These are phyloP conservation scores for Arbutus unedo DNA, from an alignment of 148 eudicot genomes.

Conservation along the genomic window DNA sequence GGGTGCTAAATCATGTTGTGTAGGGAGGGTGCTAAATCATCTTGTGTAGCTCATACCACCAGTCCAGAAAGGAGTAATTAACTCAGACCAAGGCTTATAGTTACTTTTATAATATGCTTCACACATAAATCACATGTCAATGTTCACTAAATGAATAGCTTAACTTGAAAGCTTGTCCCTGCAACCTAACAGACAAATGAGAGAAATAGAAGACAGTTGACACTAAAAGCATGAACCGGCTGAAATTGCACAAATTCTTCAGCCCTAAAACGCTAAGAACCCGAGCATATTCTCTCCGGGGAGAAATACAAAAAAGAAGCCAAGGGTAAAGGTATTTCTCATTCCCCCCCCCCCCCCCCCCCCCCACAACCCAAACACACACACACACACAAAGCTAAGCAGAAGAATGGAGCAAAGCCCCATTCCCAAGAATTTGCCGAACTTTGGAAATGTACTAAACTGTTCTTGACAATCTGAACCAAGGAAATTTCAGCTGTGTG, in stretches of 20 bases:
- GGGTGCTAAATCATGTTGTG: too few relatives aligned
- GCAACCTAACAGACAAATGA: neutral
- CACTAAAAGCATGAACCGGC: neutral
- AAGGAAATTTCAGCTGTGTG: neutral
- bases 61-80: neutral
- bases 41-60: neutral
- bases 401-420: neutral
- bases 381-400: too few relatives aligned
- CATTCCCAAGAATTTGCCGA: neutral
- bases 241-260: neutral
- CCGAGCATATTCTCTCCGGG: neutral
- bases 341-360: too few relatives aligned
- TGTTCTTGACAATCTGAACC: slow-evolving; percentile 4
- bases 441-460: neutral
- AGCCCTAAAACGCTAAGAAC: neutral
- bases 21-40: neutral
- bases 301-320: neutral
- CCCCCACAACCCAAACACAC: too few relatives aligned
- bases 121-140: neutral
- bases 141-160: neutral
- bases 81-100: neutral
- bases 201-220: neutral
- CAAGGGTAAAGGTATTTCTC: neutral
- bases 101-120: neutral
- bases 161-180: neutral